Conservation (phyloP, 352 stramenopile species). For the Plasmopara viticola region DNA sequence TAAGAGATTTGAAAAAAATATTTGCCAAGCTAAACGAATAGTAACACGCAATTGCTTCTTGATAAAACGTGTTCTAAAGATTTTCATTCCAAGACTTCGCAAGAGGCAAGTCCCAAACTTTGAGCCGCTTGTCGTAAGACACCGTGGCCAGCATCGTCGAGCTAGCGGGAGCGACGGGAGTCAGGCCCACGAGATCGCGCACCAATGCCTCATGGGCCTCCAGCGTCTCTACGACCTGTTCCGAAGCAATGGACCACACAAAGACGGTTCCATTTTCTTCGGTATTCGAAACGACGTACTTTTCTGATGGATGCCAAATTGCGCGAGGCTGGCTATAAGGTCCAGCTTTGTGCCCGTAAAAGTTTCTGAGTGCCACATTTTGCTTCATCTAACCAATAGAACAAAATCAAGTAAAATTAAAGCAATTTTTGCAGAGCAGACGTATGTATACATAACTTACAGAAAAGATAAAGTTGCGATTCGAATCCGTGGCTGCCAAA, state of each 20-base stretch:
- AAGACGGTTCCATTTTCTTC: conserved; percentile 56
- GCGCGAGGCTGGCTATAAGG: conserved; percentile 73
- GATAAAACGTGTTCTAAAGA: too few species aligned
- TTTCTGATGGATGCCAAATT: conserved; percentile 73
- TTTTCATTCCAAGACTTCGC: too few species aligned
- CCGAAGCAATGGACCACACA: conserved; percentile 73
- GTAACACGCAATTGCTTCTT: too few species aligned
- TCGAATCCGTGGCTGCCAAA: conserved; percentile 74
- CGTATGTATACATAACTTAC: conserved; percentile 20
- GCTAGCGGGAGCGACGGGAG: background rate
- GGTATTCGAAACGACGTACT: conserved; percentile 81
- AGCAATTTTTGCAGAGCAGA: background rate
- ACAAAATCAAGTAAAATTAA: background rate
- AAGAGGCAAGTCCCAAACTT: conserved; percentile 44
- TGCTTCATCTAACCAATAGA: conserved; percentile 40
- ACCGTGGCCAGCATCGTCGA: conserved; percentile 48
- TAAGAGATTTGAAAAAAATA: too few species aligned
- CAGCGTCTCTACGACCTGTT: conserved; percentile 65
- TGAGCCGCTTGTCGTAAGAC: conserved; percentile 78
- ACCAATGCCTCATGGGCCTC: conserved; percentile 66
- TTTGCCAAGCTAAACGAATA: too few species aligned
- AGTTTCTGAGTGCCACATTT: conserved; percentile 62
- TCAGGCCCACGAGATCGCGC: conserved; percentile 34
- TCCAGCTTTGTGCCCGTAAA: conserved; percentile 81
- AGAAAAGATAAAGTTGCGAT: conserved; percentile 72